Evolutionary conservation across 225 moss, liverwort and hornwort species (phyloP), one percentile per base, ranked within the genome.

Genomic region (Physcomitrium patens): DNA sequence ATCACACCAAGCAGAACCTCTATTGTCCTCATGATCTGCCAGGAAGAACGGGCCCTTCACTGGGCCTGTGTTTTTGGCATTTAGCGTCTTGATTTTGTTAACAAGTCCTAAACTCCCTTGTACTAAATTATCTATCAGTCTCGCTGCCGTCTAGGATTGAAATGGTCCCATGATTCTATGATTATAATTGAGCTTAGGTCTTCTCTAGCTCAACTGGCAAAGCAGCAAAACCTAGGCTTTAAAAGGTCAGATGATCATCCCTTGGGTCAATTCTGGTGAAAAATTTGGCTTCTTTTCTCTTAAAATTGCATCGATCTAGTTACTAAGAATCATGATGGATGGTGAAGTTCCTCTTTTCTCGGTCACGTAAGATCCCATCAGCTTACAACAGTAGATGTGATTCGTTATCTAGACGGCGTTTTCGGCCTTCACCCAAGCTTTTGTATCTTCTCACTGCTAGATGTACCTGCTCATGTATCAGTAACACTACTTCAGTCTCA

Each of bases 11-110:
- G 16, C 0, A 60, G 5, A 61, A 31, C 10, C 6, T 0, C 8
- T 55, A 7, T 42, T 0, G 22, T 20, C 67, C 50, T 43, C 14
- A 67, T 49, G 12, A 70, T 24, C 31, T 78, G 14, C 63, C 20
- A 23, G 9, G 12, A 62, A 50, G 49, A 43, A 27, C 8, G 27
- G 46, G 45, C 52, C 67, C 45, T 20, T 56, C 47, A 24, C 51
- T 41, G 12, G 68, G 74, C 45, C 68, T 74, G 9, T 49, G 60
- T 62, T 81, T n/a, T 64, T 66, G 52, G 71, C 12, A 46, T 68
- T 3, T 72, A 24, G 60, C 53, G 52, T 54, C 54, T 62, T 66
- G 16, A 72, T 54, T n/a, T 75, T 52, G 15, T 47, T 51, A 37
- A 16, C 24, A 60, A 60, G 28, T 3, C 28, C 13, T 14, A 0